Conservation (phyloP, 495 filamentous ascomycete genomes). For the Aspergillus mulundensis region DNA sequence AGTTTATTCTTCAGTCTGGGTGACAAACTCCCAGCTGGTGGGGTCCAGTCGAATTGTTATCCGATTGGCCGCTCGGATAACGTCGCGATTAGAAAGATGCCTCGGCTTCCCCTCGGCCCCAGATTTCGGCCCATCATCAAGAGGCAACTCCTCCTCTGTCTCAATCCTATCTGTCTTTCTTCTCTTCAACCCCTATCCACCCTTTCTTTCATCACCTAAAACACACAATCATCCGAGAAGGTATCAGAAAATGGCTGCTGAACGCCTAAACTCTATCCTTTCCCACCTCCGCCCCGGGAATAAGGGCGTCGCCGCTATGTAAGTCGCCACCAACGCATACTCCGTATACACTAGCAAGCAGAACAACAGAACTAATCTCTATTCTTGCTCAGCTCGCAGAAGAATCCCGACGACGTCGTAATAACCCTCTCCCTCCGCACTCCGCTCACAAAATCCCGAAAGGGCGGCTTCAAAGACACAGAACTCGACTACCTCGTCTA, state of each 20-base stretch:
- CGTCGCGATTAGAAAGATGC: conserved; percentile 7
- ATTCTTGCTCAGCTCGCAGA: conserved; percentile 80
- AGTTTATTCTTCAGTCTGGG: too few relatives aligned
- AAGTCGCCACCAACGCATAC: conserved; percentile 28
- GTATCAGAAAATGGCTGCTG: conserved; percentile 66
- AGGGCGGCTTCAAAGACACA: conserved; percentile 94
- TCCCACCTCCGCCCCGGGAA: conserved; percentile 71
- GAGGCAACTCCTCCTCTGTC: conserved; percentile 1
- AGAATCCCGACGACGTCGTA: conserved; percentile 94
- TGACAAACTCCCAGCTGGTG: too few relatives aligned
- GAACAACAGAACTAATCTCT: conserved; percentile 1
- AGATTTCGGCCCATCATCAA: conserved; percentile 9
- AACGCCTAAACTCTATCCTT: conserved; percentile 81
- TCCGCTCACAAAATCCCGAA: conserved; percentile 69
- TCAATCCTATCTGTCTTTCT: neutral
- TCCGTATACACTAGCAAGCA: neutral
- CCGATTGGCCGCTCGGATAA: conserved; percentile 5
- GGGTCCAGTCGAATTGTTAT: neutral
- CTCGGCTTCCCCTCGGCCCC: conserved; percentile 19
- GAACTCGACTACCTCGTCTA: conserved; percentile 81
- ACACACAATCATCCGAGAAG: neutral
- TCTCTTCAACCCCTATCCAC: conserved; percentile 1
- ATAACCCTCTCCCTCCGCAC: conserved; percentile 81
- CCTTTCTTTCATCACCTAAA: neutral
- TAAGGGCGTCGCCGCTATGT: conserved; percentile 66